Evolutionary conservation across 2,329 filamentous ascomycete genomes (phyloP).

Genomic region (Trichoderma koningii): DNA sequence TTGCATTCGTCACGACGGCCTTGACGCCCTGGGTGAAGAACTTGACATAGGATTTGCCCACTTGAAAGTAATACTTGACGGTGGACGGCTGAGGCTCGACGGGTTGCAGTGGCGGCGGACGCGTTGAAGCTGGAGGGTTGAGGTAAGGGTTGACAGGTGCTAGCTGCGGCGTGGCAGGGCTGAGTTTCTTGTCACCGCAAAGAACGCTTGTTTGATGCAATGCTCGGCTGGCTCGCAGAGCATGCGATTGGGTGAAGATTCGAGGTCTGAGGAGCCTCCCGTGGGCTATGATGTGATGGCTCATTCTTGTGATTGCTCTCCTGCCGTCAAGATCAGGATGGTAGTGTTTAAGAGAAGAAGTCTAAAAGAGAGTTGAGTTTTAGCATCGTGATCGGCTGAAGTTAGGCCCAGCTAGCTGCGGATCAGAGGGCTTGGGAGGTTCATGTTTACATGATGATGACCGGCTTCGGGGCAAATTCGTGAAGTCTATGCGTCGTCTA

Average conservation of each 20-base stretch:
- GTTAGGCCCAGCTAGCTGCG: not conserved
- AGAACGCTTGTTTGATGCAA: slow-evolving; percentile 32
- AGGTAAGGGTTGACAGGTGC: slow-evolving; percentile 45
- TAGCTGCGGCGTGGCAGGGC: slow-evolving; percentile 33
- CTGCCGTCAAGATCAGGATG: not conserved
- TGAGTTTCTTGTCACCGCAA: slow-evolving; percentile 30
- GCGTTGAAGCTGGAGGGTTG: slow-evolving; percentile 74
- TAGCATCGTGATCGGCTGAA: not conserved
- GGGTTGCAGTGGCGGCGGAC: slow-evolving; percentile 72
- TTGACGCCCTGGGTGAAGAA: slow-evolving; percentile 90
- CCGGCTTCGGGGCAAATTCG: not conserved
- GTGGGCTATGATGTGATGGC: slow-evolving; percentile 33
- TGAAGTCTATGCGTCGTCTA: not conserved
- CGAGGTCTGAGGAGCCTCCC: slow-evolving; percentile 28
- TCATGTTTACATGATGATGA: not conserved
- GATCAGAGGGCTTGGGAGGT: not conserved
- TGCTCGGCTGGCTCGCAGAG: slow-evolving; percentile 27
- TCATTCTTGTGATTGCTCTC: slow-evolving; percentile 35
- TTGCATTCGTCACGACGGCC: slow-evolving; percentile 69
- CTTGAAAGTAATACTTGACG: slow-evolving; percentile 54
- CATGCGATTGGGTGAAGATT: slow-evolving; percentile 18
- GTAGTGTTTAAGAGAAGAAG: not conserved
- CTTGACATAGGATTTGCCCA: slow-evolving; percentile 73
- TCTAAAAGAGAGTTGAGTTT: not conserved
- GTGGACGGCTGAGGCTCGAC: slow-evolving; percentile 45